A percentile compares a stretch with the other conserved stretches of the same genome.
Evolutionary conservation across 805 yeast genomes (phyloP).

Genomic region (Pichia heedii): DNA sequence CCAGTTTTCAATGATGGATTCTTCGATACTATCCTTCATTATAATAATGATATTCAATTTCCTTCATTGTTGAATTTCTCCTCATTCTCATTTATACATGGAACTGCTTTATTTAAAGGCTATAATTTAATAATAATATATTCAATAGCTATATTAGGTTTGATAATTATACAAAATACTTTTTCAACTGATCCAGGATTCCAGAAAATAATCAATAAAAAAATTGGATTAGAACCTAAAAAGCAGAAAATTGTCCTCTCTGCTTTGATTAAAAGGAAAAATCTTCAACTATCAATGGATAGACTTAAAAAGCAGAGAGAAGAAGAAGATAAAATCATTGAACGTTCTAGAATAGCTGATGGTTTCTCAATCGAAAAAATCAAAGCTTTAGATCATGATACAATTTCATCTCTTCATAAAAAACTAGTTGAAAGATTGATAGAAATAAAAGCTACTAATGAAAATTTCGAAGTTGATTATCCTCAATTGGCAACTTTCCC

Average conservation of each 20-base stretch:
- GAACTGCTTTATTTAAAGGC: slow-evolving; percentile 8
- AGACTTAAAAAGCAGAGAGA: no score
- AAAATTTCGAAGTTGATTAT: background rate
- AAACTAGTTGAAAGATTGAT: background rate
- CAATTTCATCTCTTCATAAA: background rate
- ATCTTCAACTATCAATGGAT: background rate
- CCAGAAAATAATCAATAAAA: slow-evolving; percentile 43
- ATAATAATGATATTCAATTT: no score
- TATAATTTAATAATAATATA: slow-evolving; percentile 11
- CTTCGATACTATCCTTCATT: background rate
- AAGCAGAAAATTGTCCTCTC: slow-evolving; percentile 10
- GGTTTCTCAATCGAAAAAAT: background rate
- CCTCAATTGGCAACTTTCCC: background rate
- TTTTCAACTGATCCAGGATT: slow-evolving; percentile 65
- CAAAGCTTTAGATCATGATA: background rate
- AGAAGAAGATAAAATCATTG: no score
- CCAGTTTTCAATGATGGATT: background rate
- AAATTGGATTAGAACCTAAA: slow-evolving; percentile 49
- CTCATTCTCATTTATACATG: background rate
- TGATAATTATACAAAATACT: slow-evolving; percentile 45
- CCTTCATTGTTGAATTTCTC: background rate
- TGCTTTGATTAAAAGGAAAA: background rate
- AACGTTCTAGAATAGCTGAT: background rate
- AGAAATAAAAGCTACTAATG: no score
- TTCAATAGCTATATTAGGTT: slow-evolving; percentile 18